Percentiles rank a stretch among this genome's conserved stretches.
Conservation (phyloP, 495 filamentous ascomycete genomes). For the Xylaria palmicola region DNA sequence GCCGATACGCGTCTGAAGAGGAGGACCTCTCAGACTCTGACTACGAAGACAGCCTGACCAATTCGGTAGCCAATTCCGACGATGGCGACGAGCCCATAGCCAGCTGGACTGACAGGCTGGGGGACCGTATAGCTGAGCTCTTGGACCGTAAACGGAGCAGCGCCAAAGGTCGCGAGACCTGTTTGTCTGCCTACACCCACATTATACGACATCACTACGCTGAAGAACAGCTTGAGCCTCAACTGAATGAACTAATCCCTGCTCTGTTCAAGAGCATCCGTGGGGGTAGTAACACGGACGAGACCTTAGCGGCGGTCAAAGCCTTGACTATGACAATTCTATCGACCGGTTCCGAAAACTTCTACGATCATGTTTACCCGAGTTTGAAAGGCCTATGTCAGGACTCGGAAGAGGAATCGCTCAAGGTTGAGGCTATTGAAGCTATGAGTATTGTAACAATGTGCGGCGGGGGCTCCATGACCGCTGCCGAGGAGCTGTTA, state of each 20-base stretch:
- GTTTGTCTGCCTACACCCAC: conserved; percentile 66
- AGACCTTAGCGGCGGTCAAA: conserved; percentile 68
- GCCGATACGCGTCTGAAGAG: conserved; percentile 72
- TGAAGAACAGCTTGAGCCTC: conserved; percentile 61
- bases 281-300: conserved; percentile 66
- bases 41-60: conserved; percentile 43
- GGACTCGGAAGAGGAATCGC: conserved; percentile 59
- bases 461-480: conserved; percentile 74
- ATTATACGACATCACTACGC: conserved; percentile 73
- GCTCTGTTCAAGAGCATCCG: conserved; percentile 74
- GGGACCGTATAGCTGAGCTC: conserved; percentile 74
- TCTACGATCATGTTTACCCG: conserved; percentile 64
- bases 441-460: conserved; percentile 70
- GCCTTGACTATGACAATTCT: conserved; percentile 76
- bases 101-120: conserved; percentile 64
- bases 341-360: conserved; percentile 65
- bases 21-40: conserved; percentile 61
- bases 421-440: conserved; percentile 76
- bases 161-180: conserved; percentile 73
- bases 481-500: conserved; percentile 73
- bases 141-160: conserved; percentile 84
- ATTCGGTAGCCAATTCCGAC: conserved; percentile 51
- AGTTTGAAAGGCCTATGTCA: conserved; percentile 67
- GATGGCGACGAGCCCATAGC: conserved; percentile 51
- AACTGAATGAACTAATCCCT: conserved; percentile 63